Evolutionary conservation across 23 red algal species (phyloP), one percentile per base, ranked within the genome.

Genomic region (Gracilaria vermiculophylla): DNA sequence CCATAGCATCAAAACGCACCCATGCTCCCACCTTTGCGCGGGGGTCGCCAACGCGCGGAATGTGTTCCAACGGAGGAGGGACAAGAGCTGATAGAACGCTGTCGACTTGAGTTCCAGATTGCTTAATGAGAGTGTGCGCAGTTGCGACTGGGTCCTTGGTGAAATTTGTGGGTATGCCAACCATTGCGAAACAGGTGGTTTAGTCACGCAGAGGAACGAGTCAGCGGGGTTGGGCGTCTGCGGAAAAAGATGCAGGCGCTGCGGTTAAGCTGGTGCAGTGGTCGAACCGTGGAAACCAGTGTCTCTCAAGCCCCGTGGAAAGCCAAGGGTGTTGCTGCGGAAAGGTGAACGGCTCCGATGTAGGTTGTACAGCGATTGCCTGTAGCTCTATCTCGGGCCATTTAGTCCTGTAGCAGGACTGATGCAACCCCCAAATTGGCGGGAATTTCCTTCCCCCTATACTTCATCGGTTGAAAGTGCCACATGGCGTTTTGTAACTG

Each of bases 1-100:
- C 87, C 87, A 91, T 69, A 31, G 75, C 87, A 49, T 56, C 58
- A 76, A 64, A 94, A 69, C 65, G 79, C 35, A 77, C 81, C 76
- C 76, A 94, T 44, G 47, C 45, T 62, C 84, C 84, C 14, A 69
- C 21, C 24, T 37, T 65, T 36, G 72, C 72, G 13, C 62, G 29
- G 9, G 84, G 45, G 40, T 66, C 62, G 27, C 62, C 53, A 35
- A 88, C 69, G 24, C 39, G 64, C 28, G 84, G 84, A 20, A 88
- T 88, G 17, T 43, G 27, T 2, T 65, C 20, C 34, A 88, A 33
- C 12, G 69, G 84, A 32, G 84, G 84, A 0, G 70, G 54, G 28
- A 41, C 33, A 0, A 88, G 72, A 43, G 34, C 47, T 3, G 69
- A 75, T 11, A 88, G 84, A 15, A 70, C 69, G 8, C 35, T 60